Percentiles rank a stretch among this genome's conserved stretches.
phyloP scores from a whole-genome alignment of 768 basidiomycete genomes.

The Naganishia friedmannii region DNA sequence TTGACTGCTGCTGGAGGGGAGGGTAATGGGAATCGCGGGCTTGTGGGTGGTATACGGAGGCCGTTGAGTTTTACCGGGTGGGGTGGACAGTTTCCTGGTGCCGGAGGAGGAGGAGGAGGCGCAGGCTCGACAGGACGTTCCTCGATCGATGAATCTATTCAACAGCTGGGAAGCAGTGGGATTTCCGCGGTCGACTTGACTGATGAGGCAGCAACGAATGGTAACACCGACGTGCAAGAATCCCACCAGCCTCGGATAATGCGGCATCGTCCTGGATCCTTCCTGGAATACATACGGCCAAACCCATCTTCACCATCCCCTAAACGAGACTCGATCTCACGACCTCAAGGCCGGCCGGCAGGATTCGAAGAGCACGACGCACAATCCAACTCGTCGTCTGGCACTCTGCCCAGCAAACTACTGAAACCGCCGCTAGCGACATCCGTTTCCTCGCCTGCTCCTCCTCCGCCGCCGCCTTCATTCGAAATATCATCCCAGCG shows the following conservation, averaged over 20 bases:
- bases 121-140: slow-evolving; percentile 8
- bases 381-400: no score
- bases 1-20: slow-evolving; percentile 15
- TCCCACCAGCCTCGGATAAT: background rate
- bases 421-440: background rate
- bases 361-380: no score
- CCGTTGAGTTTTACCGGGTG: slow-evolving; percentile 1
- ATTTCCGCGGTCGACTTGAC: background rate
- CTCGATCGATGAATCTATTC: slow-evolving; percentile 9
- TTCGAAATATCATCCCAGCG: slow-evolving; percentile 3
- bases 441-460: slow-evolving; percentile 12
- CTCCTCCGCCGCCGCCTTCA: background rate
- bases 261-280: slow-evolving; percentile 2
- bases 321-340: background rate
- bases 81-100: background rate
- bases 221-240: background rate
- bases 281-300: slow-evolving; percentile 17
- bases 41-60: background rate
- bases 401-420: background rate
- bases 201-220: background rate
- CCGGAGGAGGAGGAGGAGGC: slow-evolving; percentile 6
- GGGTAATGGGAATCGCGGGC: slow-evolving; percentile 13
- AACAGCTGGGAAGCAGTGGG: background rate
- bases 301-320: slow-evolving; percentile 4
- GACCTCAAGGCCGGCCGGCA: background rate